These are phyloP conservation scores for Arthrobotrys entomopaga DNA, from an alignment of 2,329 filamentous ascomycete species.

Conservation along the genomic window DNA sequence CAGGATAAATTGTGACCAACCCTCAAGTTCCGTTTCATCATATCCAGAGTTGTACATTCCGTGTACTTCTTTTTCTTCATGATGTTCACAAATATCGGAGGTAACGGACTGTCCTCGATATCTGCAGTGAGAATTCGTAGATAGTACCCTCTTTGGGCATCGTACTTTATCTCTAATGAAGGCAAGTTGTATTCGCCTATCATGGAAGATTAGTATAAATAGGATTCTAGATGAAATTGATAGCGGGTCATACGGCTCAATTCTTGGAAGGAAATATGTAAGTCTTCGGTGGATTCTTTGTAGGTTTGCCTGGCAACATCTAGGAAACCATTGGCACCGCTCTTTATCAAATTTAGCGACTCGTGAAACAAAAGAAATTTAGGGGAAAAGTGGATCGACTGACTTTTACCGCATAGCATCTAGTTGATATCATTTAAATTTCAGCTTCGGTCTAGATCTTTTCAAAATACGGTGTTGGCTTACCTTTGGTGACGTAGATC, in stretches of 20 bases:
- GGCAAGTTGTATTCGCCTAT: conserved; percentile 61
- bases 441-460: background rate
- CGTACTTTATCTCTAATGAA: conserved; percentile 76
- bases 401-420: conserved; percentile 81
- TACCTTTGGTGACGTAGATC: conserved; percentile 85
- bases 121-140: conserved; percentile 73
- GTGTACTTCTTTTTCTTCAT: conserved; percentile 77
- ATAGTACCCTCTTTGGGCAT: conserved; percentile 81
- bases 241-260: conserved; percentile 69
- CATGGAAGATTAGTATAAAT: background rate
- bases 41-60: conserved; percentile 85
- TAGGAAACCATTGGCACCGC: conserved; percentile 83
- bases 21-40: conserved; percentile 76
- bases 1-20: conserved; percentile 60
- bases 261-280: conserved; percentile 75
- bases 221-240: background rate
- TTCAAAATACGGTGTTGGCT: background rate
- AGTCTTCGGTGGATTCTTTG: conserved; percentile 84
- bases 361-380: conserved; percentile 7
- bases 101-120: conserved; percentile 70
- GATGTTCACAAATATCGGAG: conserved; percentile 79
- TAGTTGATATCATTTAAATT: conserved; percentile 60
- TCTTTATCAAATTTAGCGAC: conserved; percentile 64
- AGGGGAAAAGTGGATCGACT: background rate
- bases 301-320: conserved; percentile 90